A percentile compares a stretch with the other conserved stretches of the same genome.
Evolutionary conservation across 2,329 filamentous ascomycete species (phyloP).

Genomic region (Aspergillus sp.): DNA sequence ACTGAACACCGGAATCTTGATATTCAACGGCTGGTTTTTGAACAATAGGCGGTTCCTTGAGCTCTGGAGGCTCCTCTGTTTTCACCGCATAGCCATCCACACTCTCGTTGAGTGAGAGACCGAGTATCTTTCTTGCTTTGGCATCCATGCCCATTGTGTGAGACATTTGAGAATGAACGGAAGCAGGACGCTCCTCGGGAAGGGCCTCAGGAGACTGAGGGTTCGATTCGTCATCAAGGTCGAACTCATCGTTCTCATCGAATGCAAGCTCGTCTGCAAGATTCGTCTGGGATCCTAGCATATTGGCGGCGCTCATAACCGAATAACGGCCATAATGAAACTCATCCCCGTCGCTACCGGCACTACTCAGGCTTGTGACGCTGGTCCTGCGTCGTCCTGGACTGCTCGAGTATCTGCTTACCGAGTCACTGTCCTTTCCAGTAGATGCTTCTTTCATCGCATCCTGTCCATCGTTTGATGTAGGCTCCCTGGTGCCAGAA

Average conservation of each 20-base stretch:
- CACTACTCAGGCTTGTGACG: slow-evolving; percentile 49
- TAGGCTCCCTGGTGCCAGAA: slow-evolving; percentile 29
- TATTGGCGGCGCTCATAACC: slow-evolving; percentile 58
- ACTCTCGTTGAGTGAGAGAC: slow-evolving; percentile 38
- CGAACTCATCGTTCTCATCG: slow-evolving; percentile 69
- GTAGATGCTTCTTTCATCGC: slow-evolving; percentile 58
- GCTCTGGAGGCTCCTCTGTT: slow-evolving; percentile 21
- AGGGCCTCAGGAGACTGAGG: slow-evolving; percentile 50
- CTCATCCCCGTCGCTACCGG: slow-evolving; percentile 43
- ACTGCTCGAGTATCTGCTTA: slow-evolving; percentile 72
- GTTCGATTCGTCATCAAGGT: slow-evolving; percentile 69
- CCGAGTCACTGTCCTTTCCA: slow-evolving; percentile 63
- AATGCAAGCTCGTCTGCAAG: slow-evolving; percentile 90
- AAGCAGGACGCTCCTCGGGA: slow-evolving; percentile 45
- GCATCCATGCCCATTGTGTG: slow-evolving; percentile 34
- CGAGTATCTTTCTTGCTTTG: slow-evolving; percentile 49
- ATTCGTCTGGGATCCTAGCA: slow-evolving; percentile 60
- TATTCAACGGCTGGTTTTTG: slow-evolving; percentile 55
- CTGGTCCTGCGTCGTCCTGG: slow-evolving; percentile 59
- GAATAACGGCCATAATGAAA: slow-evolving; percentile 69
- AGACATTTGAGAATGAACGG: slow-evolving; percentile 40
- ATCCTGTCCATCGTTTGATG: slow-evolving; percentile 61
- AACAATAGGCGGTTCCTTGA: slow-evolving; percentile 52
- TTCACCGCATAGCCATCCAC: slow-evolving; percentile 26
- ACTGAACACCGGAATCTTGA: slow-evolving; percentile 76